Conservation (phyloP, 805 yeast species). For the Candida tammaniensis region DNA sequence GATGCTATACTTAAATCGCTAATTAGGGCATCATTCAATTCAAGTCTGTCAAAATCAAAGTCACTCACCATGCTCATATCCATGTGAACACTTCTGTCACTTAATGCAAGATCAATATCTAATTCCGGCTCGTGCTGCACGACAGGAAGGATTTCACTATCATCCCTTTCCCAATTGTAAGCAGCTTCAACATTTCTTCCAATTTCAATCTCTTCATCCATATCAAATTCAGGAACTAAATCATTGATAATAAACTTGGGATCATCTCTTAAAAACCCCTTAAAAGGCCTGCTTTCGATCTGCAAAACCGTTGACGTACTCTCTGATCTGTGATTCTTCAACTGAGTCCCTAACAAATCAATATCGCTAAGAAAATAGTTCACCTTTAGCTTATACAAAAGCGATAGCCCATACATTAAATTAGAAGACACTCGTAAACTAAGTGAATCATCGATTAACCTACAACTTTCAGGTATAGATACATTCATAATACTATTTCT, state of each 20-base stretch:
- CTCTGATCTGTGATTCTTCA: neutral
- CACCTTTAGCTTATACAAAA: constrained; percentile 49
- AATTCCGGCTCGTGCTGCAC: no score
- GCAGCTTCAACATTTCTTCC: constrained; percentile 7
- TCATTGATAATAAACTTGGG: constrained; percentile 26
- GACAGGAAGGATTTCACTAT: constrained; percentile 14
- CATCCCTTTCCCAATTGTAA: constrained; percentile 9
- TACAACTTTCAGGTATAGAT: constrained; percentile 43
- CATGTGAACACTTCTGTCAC: constrained; percentile 2
- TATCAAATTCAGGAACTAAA: constrained; percentile 15
- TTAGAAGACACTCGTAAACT: constrained; percentile 36
- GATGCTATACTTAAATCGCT: neutral
- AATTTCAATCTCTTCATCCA: constrained; percentile 6
- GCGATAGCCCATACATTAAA: constrained; percentile 47
- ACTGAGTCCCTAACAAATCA: constrained; percentile 6
- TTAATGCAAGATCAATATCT: constrained; percentile 5
- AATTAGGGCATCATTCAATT: neutral
- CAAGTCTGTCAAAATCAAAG: constrained; percentile 3
- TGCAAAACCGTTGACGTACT: constrained; percentile 6
- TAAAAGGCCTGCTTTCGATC: neutral
- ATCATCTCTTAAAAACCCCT: constrained; percentile 20
- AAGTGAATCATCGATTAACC: constrained; percentile 6
- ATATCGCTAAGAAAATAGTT: constrained; percentile 41
- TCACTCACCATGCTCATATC: constrained; percentile 1
- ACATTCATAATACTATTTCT: constrained; percentile 5